Percentiles rank a stretch among this genome's conserved stretches.
phyloP scores from a whole-genome alignment of 1,284 basidiomycete species.

The Papiliotrema terrestris region DNA sequence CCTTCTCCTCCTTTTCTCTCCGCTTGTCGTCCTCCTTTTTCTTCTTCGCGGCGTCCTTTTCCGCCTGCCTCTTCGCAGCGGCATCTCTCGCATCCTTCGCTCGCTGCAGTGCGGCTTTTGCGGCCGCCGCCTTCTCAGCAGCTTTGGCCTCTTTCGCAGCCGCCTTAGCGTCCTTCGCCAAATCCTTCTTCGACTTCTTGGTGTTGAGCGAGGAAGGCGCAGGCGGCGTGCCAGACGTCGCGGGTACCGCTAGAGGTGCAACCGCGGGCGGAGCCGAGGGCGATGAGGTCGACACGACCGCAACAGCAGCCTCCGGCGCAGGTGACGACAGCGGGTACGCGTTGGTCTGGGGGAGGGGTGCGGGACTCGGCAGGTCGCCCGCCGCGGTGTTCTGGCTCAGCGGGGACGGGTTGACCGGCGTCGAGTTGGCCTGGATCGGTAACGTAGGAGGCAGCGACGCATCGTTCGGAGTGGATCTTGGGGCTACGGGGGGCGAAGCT shows the following conservation, averaged over 20 bases:
- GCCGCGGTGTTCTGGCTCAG: background rate
- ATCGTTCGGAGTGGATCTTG: background rate
- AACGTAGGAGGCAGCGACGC: slow-evolving; percentile 4
- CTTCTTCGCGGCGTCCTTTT: slow-evolving; percentile 22
- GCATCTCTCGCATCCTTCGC: slow-evolving; percentile 22
- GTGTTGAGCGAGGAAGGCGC: slow-evolving; percentile 8
- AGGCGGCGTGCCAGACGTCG: background rate
- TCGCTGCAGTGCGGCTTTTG: slow-evolving; percentile 16
- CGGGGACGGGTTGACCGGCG: slow-evolving; percentile 6
- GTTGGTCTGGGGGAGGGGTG: background rate
- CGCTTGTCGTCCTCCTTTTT: slow-evolving; percentile 14
- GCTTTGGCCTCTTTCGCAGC: slow-evolving; percentile 25
- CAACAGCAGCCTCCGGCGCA: slow-evolving; percentile 1
- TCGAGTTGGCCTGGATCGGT: slow-evolving; percentile 8
- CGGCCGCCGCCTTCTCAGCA: slow-evolving; percentile 27
- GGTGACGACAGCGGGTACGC: background rate
- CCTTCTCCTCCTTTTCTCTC: slow-evolving; percentile 13
- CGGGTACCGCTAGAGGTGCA: background rate
- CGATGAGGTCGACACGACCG: slow-evolving; percentile 7
- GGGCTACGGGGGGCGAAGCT: slow-evolving; percentile 15
- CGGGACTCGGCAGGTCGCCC: background rate
- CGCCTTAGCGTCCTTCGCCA: slow-evolving; percentile 59
- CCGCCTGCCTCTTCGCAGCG: slow-evolving; percentile 23
- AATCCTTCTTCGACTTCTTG: slow-evolving; percentile 67
- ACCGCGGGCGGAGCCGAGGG: background rate